Evolutionary conservation across 495 filamentous ascomycete genomes (phyloP), one percentile per base, ranked within the genome.

Genomic region (Aspergillus kassunensis): DNA sequence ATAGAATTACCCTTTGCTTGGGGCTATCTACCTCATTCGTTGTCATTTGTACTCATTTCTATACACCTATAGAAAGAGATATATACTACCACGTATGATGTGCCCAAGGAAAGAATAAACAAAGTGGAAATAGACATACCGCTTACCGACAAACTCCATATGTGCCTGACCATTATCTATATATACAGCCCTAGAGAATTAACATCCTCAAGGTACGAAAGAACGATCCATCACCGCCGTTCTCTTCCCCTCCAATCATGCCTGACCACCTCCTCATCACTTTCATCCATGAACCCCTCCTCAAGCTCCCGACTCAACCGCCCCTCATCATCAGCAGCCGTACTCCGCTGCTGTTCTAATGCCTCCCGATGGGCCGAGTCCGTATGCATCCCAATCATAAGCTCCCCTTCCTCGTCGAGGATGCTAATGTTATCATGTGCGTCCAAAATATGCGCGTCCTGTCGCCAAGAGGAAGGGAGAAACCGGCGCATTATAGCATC

Each of bases 241-340:
- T 48, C 44, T 13, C 42, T 19, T 1, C 19, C 15, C 30, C 30
- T 35, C 37, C 27, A 53, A 43, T 49, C 33, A 12, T 40, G 23
- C 11, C 31, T 34, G 23, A 40, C 21, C 13, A 25, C 37, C 21
- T 79, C 77, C n/a, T 89, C 86, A 51, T 88, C 84, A 64, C 88
- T 90, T 62, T 90, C 86, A 70, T 90, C 87, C 73, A 81, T 83
- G 62, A 95, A 95, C 1, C 88, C 89, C 52, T 88, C 81, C 66
- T 93, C 89, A 48, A 95, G 63, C 30, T 96, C 90, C 63, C 89
- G 78, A 72, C 88, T 90, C 43, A 95, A 61, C 55, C 90, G 77
- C 52, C 81, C 71, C 46, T 79, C 72, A 18, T 65, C 54, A 25
- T 74, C 74, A 24, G 56, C 57, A 49, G 55, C 56, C 23, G 54